Conservation (phyloP, 2,329 filamentous ascomycete species). For the Trichoderma asperellum region DNA sequence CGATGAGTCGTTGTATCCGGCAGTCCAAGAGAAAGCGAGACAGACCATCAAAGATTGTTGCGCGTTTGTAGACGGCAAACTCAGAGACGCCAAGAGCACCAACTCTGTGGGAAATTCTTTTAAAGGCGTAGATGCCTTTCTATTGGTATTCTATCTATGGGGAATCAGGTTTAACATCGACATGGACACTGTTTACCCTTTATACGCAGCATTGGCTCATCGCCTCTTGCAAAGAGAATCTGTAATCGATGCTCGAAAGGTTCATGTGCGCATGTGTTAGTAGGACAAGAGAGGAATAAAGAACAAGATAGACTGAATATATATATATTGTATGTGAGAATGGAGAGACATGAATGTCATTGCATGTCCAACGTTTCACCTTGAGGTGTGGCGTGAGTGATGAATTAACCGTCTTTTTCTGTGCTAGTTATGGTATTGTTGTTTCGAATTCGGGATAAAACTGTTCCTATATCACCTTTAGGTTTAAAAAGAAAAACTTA, state of each 20-base stretch:
- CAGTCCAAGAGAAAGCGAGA: not conserved
- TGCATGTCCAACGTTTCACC: too few relatives aligned
- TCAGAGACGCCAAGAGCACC: not conserved
- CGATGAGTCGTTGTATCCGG: not conserved
- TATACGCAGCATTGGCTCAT: not conserved
- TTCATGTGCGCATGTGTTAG: conserved; percentile 11
- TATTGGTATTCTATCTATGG: not conserved
- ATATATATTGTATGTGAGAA: not conserved
- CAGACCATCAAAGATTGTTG: conserved; percentile 10
- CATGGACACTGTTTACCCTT: conserved; percentile 2
- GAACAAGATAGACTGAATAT: not conserved
- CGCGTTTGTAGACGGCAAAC: not conserved
- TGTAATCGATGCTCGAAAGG: not conserved
- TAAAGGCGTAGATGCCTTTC: conserved; percentile 14
- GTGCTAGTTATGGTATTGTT: too few relatives aligned
- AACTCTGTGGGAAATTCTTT: not conserved
- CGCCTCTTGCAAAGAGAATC: not conserved
- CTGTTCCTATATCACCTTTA: too few relatives aligned
- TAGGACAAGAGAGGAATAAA: not conserved
- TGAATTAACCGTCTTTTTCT: too few relatives aligned
- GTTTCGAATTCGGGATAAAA: too few relatives aligned
- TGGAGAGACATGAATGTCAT: too few relatives aligned
- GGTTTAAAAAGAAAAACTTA: too few relatives aligned
- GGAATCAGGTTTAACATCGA: conserved; percentile 6
- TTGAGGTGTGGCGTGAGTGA: too few relatives aligned